Percentiles rank a stretch among this genome's conserved stretches.
These are phyloP conservation scores for Colletotrichum magnum DNA, from an alignment of 2,329 filamentous ascomycete species.

Conservation along the genomic window DNA sequence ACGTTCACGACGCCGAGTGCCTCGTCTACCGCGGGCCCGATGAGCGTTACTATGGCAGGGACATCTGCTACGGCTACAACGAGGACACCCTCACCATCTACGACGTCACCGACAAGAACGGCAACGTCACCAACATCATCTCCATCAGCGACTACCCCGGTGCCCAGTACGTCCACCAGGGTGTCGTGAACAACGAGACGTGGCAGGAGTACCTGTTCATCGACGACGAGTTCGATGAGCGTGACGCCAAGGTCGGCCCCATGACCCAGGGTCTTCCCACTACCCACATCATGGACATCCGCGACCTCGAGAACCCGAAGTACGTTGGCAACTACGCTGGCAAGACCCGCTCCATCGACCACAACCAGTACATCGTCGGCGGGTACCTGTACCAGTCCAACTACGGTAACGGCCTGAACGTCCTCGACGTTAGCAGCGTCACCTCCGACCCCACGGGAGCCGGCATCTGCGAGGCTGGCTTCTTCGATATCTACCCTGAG, in stretches of 20 bases:
- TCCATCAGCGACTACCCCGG: conserved; percentile 68
- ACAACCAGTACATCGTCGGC: conserved; percentile 61
- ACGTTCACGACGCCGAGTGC: conserved; percentile 74
- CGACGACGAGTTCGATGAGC: conserved; percentile 66
- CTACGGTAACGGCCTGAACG: conserved; percentile 58
- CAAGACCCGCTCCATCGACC: conserved; percentile 47
- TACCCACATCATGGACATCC: conserved; percentile 64
- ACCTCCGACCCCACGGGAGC: conserved; percentile 53
- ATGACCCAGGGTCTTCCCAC: conserved; percentile 58
- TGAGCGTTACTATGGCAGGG: conserved; percentile 57
- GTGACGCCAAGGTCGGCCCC: conserved; percentile 53
- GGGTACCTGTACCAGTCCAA: conserved; percentile 60
- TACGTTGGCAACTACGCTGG: conserved; percentile 58
- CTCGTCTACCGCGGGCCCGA: conserved; percentile 68
- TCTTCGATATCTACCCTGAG: conserved; percentile 62
- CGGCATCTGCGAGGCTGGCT: conserved; percentile 58
- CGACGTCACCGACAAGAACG: conserved; percentile 65
- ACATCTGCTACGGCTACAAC: conserved; percentile 71
- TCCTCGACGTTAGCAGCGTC: conserved; percentile 50
- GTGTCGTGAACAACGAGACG: conserved; percentile 62
- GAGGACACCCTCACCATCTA: conserved; percentile 66
- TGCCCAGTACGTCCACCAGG: conserved; percentile 68
- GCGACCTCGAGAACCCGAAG: conserved; percentile 55
- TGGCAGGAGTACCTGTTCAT: conserved; percentile 59
- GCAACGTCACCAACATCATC: conserved; percentile 57